Conservation (phyloP, 495 filamentous ascomycete species). For the Aspergillus mulundensis region DNA sequence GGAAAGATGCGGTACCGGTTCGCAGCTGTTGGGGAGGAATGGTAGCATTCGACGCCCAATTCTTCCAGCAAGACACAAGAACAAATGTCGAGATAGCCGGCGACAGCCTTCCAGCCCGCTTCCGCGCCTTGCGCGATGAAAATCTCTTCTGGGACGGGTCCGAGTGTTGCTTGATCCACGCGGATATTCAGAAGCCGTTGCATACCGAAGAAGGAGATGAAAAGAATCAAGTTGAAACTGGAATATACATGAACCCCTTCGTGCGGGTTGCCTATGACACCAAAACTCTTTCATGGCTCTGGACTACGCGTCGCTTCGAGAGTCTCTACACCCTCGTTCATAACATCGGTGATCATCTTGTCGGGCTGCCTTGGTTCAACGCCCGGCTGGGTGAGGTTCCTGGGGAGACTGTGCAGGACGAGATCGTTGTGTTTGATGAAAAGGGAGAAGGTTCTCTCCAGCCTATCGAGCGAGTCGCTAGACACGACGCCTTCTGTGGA, state of each 20-base stretch:
- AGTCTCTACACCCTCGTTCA: slow-evolving; percentile 52
- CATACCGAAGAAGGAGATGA: not conserved
- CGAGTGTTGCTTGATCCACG: slow-evolving; percentile 75
- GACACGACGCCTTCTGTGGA: slow-evolving; percentile 53
- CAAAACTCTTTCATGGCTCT: slow-evolving; percentile 51
- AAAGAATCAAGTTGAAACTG: slow-evolving; percentile 40
- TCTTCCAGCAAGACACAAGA: slow-evolving; percentile 39
- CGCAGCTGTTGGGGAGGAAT: slow-evolving; percentile 80
- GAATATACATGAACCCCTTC: slow-evolving; percentile 68
- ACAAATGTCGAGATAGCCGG: not conserved
- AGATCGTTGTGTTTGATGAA: slow-evolving; percentile 28
- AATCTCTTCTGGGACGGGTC: slow-evolving; percentile 70
- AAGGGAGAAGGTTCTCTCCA: slow-evolving; percentile 34
- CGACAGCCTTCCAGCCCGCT: slow-evolving; percentile 50
- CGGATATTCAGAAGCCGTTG: slow-evolving; percentile 53
- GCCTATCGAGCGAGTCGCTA: slow-evolving; percentile 35
- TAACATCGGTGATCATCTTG: slow-evolving; percentile 44
- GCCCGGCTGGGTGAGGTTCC: slow-evolving; percentile 50
- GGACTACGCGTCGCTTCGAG: slow-evolving; percentile 53
- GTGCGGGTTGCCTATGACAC: slow-evolving; percentile 60
- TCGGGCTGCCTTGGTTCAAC: slow-evolving; percentile 53
- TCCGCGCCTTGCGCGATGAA: slow-evolving; percentile 50
- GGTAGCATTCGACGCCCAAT: slow-evolving; percentile 69
- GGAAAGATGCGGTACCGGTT: slow-evolving; percentile 65
- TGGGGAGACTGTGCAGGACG: slow-evolving; percentile 49